Evolutionary conservation across 2,329 filamentous ascomycete species (phyloP).

Genomic region (Fusarium aywerte): DNA sequence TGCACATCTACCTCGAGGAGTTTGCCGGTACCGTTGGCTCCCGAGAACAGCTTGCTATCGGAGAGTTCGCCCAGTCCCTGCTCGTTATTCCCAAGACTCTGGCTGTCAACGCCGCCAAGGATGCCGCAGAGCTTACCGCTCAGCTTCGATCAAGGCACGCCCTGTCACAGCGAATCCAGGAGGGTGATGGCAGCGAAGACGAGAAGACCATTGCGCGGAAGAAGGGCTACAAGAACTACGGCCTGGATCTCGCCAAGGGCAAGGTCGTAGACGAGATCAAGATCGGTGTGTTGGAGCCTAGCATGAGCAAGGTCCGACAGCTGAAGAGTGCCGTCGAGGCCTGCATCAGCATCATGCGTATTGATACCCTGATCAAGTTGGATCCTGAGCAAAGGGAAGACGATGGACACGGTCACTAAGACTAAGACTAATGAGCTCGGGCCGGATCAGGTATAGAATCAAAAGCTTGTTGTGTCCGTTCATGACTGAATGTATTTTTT

Average conservation of each 20-base stretch:
- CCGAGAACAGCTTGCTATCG: constrained; percentile 96
- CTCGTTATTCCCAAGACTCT: constrained; percentile 96
- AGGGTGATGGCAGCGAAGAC: constrained; percentile 84
- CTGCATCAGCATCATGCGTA: constrained; percentile 98
- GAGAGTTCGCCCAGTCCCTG: constrained; percentile 94
- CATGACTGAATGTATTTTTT: constrained; percentile 27
- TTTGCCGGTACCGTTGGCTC: constrained; percentile 98
- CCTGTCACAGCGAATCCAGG: constrained; percentile 88
- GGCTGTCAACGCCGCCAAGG: constrained; percentile 96
- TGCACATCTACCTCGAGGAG: constrained; percentile 99
- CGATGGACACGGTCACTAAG: constrained; percentile 85
- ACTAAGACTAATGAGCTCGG: constrained; percentile 43
- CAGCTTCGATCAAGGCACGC: constrained; percentile 95
- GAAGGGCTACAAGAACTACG: constrained; percentile 99
- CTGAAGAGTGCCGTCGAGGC: constrained; percentile 98
- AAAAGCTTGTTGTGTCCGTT: constrained; percentile 46
- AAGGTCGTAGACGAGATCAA: constrained; percentile 95
- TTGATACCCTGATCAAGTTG: constrained; percentile 97
- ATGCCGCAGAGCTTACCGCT: constrained; percentile 92
- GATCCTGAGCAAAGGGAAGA: constrained; percentile 83
- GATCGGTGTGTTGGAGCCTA: constrained; percentile 93
- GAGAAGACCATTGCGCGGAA: constrained; percentile 91
- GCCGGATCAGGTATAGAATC: constrained; percentile 42
- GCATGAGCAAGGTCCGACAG: constrained; percentile 98
- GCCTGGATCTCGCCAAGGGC: constrained; percentile 87